Conservation (phyloP, 2,329 filamentous ascomycete species). For the Trichoderma cornu-damae region DNA sequence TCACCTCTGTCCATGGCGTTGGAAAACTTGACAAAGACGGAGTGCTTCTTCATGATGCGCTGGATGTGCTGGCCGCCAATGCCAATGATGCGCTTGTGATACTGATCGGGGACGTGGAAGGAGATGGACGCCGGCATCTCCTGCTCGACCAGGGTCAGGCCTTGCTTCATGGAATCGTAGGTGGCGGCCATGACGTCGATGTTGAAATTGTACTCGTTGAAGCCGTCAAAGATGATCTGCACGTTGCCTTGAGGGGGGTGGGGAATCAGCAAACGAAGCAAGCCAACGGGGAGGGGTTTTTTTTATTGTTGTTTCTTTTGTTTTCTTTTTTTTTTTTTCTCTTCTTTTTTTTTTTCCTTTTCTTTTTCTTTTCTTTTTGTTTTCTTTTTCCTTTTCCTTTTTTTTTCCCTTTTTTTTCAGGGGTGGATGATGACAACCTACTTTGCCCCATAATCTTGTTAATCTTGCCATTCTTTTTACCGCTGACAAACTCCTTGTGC, state of each 20-base stretch:
- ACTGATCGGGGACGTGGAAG: slow-evolving; percentile 97
- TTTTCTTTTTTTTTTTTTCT: no score
- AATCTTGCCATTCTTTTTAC: slow-evolving; percentile 99
- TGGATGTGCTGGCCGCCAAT: slow-evolving; percentile 98
- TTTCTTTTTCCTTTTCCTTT: no score
- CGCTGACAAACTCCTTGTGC: slow-evolving; percentile 98
- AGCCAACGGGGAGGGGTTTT: no score
- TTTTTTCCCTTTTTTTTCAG: no score
- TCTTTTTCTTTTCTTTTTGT: no score
- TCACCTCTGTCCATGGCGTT: slow-evolving; percentile 94
- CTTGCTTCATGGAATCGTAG: slow-evolving; percentile 92
- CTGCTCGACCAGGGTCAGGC: slow-evolving; percentile 87
- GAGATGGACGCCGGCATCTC: slow-evolving; percentile 99
- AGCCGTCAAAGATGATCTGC: slow-evolving; percentile 97
- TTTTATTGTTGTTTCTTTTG: no score
- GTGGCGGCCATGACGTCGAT: slow-evolving; percentile 92
- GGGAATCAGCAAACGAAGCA: no score
- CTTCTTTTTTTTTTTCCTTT: no score
- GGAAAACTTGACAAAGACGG: slow-evolving; percentile 98
- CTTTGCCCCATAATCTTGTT: slow-evolving; percentile 99
- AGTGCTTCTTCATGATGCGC: slow-evolving; percentile 99
- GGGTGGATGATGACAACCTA: slow-evolving; percentile 22
- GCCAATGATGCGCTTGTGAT: slow-evolving; percentile 98
- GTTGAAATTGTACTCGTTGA: slow-evolving; percentile 99
- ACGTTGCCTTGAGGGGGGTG: slow-evolving; percentile 62